Percentiles rank a stretch among this genome's conserved stretches.
Evolutionary conservation across 306 rosid genomes (phyloP).

Genomic region (Ziziphus jujuba): DNA sequence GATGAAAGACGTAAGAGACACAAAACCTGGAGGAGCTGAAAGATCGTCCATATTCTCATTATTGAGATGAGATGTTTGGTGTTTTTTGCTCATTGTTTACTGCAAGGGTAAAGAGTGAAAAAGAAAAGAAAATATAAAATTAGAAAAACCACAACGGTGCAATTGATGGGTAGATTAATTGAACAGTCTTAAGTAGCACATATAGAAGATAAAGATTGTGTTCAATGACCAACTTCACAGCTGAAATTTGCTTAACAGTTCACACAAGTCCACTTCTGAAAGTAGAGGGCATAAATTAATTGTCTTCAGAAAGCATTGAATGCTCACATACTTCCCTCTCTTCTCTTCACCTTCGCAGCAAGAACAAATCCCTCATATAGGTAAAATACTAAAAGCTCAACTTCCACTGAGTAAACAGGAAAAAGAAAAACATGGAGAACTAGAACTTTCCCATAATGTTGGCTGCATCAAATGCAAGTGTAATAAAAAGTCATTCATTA

Average conservation of each 20-base stretch:
- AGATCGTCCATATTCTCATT: slow-evolving; percentile 28
- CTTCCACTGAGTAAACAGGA: too few species aligned
- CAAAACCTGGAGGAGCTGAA: slow-evolving; percentile 72
- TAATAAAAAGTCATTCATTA: too few species aligned
- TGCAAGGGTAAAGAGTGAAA: slow-evolving; percentile 22
- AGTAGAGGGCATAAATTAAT: neutral
- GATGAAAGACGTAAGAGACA: slow-evolving; percentile 55
- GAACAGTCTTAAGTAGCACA: too few species aligned
- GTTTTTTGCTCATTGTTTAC: slow-evolving; percentile 36
- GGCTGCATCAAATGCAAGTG: too few species aligned
- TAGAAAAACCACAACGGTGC: neutral
- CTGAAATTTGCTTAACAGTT: neutral
- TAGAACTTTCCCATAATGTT: too few species aligned
- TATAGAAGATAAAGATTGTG: neutral
- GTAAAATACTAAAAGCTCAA: too few species aligned
- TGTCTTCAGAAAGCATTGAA: neutral
- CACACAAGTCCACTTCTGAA: neutral
- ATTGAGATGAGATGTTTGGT: slow-evolving; percentile 14
- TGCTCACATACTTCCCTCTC: neutral
- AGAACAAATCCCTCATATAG: too few species aligned
- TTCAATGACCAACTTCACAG: neutral
- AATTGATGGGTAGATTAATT: too few species aligned
- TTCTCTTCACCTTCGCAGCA: too few species aligned
- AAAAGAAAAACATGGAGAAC: too few species aligned
- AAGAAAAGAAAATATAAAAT: neutral